Conservation (phyloP, 2,329 filamentous ascomycete species). For the Clarireedia homoeocarpa region DNA sequence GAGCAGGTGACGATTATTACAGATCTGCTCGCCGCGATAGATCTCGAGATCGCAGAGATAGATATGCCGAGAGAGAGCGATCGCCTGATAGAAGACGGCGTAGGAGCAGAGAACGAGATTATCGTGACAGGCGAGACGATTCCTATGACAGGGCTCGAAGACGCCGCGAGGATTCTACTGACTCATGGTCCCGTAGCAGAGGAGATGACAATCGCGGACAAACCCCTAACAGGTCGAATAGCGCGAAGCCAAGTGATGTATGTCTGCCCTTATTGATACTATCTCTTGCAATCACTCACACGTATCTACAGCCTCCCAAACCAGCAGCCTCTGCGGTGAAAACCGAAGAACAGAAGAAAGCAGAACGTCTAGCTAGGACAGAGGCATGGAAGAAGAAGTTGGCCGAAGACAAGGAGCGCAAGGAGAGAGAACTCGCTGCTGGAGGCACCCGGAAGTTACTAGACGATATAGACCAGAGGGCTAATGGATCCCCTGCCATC, state of each 20-base stretch:
- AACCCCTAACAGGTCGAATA: conserved; percentile 40
- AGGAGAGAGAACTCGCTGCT: conserved; percentile 59
- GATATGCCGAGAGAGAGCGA: conserved; percentile 49
- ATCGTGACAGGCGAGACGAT: conserved; percentile 64
- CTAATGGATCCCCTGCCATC: conserved; percentile 35
- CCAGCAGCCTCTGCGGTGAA: conserved; percentile 42
- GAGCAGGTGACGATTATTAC: conserved; percentile 58
- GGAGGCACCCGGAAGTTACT: conserved; percentile 59
- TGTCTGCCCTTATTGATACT: conserved; percentile 26
- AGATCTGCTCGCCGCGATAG: conserved; percentile 54
- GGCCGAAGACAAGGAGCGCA: conserved; percentile 62
- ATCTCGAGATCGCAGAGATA: conserved; percentile 53
- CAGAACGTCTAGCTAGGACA: conserved; percentile 70
- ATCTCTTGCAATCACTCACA: conserved; percentile 11
- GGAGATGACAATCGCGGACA: conserved; percentile 57
- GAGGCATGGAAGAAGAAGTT: conserved; percentile 92
- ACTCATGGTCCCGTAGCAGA: conserved; percentile 58
- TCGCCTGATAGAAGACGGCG: conserved; percentile 49
- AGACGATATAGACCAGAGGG: conserved; percentile 67
- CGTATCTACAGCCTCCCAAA: conserved; percentile 42
- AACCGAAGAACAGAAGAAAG: conserved; percentile 68
- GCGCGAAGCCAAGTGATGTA: conserved; percentile 49
- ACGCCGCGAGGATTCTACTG: conserved; percentile 63
- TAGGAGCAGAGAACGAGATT: conserved; percentile 61
- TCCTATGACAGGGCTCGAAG: conserved; percentile 54